Conservation (phyloP, 208 protist species). For the Trypanosomatidae sp. region DNA sequence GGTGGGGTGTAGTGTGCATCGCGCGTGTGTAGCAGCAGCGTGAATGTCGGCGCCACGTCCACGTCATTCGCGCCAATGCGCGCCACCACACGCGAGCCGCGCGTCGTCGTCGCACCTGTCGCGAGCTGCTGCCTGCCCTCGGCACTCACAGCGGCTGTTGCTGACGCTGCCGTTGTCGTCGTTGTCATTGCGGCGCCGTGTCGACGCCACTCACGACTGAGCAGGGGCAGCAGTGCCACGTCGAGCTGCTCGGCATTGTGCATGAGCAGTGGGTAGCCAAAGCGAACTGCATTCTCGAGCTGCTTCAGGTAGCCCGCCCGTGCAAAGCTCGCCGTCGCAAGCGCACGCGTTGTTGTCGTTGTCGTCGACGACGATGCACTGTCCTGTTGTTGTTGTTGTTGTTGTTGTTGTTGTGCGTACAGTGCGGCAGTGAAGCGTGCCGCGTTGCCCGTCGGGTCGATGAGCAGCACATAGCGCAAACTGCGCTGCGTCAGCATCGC, state of each 20-base stretch:
- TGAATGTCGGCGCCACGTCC: slow-evolving; percentile 95
- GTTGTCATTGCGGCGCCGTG: too few species aligned
- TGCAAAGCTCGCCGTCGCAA: too few species aligned
- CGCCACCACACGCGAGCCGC: slow-evolving; percentile 87
- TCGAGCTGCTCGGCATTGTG: slow-evolving; percentile 99
- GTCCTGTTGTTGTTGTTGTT: slow-evolving; percentile 5
- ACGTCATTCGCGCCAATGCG: slow-evolving; percentile 96
- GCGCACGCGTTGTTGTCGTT: slow-evolving; percentile 1
- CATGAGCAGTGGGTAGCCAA: slow-evolving; percentile 98
- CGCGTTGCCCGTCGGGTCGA: slow-evolving; percentile 98
- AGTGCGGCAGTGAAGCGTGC: slow-evolving; percentile 86
- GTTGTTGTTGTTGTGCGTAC: slow-evolving; percentile 47
- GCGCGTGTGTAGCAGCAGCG: too few species aligned
- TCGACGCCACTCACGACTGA: slow-evolving; percentile 95
- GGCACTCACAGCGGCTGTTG: too few species aligned
- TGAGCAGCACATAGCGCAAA: slow-evolving; percentile 95
- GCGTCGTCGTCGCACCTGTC: too few species aligned
- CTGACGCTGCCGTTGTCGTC: too few species aligned
- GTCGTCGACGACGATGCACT: slow-evolving; percentile 54
- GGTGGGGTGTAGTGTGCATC: slow-evolving; percentile 87
- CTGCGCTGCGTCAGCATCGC: slow-evolving; percentile 93
- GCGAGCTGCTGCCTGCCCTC: too few species aligned
- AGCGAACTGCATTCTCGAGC: slow-evolving; percentile 96
- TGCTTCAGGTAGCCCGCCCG: slow-evolving; percentile 96
- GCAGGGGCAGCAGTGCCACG: slow-evolving; percentile 95